A percentile compares a stretch with the other conserved stretches of the same genome.
Conservation (phyloP, 768 basidiomycete species). For the Pisolithus microcarpus region DNA sequence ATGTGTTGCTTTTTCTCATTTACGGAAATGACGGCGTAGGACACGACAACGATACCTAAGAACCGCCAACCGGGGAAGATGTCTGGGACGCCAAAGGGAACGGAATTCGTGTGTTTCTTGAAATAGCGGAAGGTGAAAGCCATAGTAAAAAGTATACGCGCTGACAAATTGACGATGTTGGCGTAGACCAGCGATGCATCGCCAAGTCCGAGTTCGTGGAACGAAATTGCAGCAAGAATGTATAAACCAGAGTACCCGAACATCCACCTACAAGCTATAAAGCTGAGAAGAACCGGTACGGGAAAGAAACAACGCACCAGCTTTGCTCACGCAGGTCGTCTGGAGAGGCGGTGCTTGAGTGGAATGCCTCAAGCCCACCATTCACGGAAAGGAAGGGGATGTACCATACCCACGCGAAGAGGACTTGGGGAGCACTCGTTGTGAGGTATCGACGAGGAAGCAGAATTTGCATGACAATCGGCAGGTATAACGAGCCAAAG, state of each 20-base stretch:
- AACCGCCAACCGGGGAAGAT: slow-evolving; percentile 24
- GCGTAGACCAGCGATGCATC: slow-evolving; percentile 71
- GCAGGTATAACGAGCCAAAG: slow-evolving; percentile 72
- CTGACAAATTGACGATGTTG: slow-evolving; percentile 61
- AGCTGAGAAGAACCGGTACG: not conserved
- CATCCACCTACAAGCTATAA: slow-evolving; percentile 53
- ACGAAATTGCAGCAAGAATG: slow-evolving; percentile 41
- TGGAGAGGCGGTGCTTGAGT: slow-evolving; percentile 68
- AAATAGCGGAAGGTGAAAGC: slow-evolving; percentile 47
- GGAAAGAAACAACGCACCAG: slow-evolving; percentile 30
- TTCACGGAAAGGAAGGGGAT: slow-evolving; percentile 88
- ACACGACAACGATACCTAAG: slow-evolving; percentile 14
- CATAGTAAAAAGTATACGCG: slow-evolving; percentile 56
- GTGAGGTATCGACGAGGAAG: slow-evolving; percentile 62
- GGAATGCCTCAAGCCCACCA: slow-evolving; percentile 86
- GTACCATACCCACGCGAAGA: slow-evolving; percentile 78
- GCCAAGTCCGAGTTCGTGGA: slow-evolving; percentile 45
- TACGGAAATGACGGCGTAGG: slow-evolving; percentile 15
- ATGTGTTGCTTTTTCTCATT: slow-evolving; percentile 14
- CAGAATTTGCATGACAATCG: slow-evolving; percentile 58
- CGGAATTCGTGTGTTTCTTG: slow-evolving; percentile 11
- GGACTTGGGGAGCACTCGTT: slow-evolving; percentile 75
- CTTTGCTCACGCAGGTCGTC: slow-evolving; percentile 65
- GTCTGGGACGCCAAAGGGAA: slow-evolving; percentile 9
- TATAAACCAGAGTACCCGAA: slow-evolving; percentile 67